phyloP scores from a whole-genome alignment of 208 protist species.

The Acanthamoeba triangularis region DNA sequence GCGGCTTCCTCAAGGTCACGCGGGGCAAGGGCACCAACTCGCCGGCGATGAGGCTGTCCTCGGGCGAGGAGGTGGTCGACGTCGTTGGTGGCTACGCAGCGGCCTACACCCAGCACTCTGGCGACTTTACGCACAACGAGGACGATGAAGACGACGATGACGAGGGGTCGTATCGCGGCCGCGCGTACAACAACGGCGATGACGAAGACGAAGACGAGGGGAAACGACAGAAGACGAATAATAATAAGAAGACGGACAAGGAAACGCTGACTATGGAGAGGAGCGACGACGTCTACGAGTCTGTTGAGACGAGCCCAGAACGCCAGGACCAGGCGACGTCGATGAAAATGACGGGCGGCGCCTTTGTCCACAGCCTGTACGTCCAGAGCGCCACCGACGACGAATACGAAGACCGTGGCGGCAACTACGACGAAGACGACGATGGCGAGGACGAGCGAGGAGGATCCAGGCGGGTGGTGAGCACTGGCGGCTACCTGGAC shows the following conservation, averaged over 20 bases:
- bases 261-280: too few relatives aligned
- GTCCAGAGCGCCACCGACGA: neutral
- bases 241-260: neutral
- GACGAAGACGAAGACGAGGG: neutral
- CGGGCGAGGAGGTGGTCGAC: neutral
- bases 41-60: neutral
- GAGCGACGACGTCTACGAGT: too few relatives aligned
- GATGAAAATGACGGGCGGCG: neutral
- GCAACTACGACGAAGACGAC: neutral
- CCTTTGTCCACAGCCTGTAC: slow-evolving; percentile 1
- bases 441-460: neutral
- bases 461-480: too few relatives aligned
- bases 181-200: neutral
- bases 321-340: neutral
- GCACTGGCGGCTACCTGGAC: too few relatives aligned
- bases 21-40: neutral
- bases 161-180: neutral
- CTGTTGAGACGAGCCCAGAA: neutral
- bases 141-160: neutral
- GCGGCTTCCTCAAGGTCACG: too few relatives aligned
- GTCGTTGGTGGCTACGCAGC: neutral
- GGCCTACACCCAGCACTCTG: neutral
- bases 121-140: neutral
- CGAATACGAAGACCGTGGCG: neutral
- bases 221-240: neutral